Evolutionary conservation across 1,284 basidiomycete genomes (phyloP), one percentile per base, ranked within the genome.

Genomic region (Schizopora paradoxa): DNA sequence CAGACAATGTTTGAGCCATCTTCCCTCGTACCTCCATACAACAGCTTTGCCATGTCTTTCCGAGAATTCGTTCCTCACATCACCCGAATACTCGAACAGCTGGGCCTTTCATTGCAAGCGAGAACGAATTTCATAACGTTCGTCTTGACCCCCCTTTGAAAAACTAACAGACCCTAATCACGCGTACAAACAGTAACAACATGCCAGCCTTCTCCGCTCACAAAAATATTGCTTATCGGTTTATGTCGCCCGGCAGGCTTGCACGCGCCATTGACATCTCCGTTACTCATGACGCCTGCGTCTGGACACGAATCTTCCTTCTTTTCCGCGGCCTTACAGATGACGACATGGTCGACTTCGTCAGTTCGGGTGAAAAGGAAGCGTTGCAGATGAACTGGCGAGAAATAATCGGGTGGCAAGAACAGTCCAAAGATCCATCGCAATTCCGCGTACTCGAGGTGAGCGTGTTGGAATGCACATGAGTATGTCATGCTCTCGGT

Each of bases 181-280:
- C 46, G 41, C 41, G 51, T 38, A 28, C 43, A 25, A 6, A 11
- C 47, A 39, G 27, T 37, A 43, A 21, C 55, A 89, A 89, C 62
- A 70, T 89, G 54, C 68, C 77, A 22, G 65, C 77, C 3, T 89
- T 89, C 60, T 66, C 79, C 10, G 67, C 69, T 4, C 86, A 90
- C 64, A 83, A 81, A 59, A 86, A 90, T 62, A 85, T 90, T 51
- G 87, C 86, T 8, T 90, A 89, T 58, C 79, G 86, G n/a, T 89
- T 90, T 65, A 73, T 90, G 53, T 73, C 78, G 6, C 87, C 86
- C 2, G 69, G 71, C 49, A 82, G 77, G 53, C 82, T 90, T 39
- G 84, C 86, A 6, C 77, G 84, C 1, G 86, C 86, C n/a, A 77
- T 90, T 49, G 86, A 90, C 58, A 86, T 90, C 52, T 79, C 79